Percentiles rank a stretch among this genome's conserved stretches.
phyloP scores from a whole-genome alignment of 306 rosid genomes.

The Crotalaria pallida region DNA sequence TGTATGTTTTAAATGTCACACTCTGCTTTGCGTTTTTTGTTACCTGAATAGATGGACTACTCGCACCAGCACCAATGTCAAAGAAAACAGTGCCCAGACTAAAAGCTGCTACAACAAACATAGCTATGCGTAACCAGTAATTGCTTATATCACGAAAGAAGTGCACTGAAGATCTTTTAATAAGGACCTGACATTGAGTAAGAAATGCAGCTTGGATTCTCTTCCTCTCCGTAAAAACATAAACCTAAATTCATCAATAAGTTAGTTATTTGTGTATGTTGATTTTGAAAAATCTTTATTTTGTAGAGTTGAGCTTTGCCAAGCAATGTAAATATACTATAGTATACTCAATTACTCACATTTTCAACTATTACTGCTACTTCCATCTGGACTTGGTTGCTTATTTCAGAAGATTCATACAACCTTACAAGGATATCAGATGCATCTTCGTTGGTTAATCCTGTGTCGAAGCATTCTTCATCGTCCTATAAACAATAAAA shows the following conservation, averaged over 20 bases:
- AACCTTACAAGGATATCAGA: constrained; percentile 21
- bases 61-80: constrained; percentile 24
- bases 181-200: constrained; percentile 38
- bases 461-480: constrained; percentile 12
- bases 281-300: not conserved
- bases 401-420: constrained; percentile 21
- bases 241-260: not conserved
- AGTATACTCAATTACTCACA: constrained; percentile 4
- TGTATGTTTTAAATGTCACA: not conserved
- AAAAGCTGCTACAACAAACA: constrained; percentile 12
- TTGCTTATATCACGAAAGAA: constrained; percentile 41
- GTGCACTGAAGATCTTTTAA: constrained; percentile 43
- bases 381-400: constrained; percentile 19
- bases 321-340: not conserved
- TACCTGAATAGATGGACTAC: constrained; percentile 7
- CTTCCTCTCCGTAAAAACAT: constrained; percentile 17
- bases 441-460: constrained; percentile 27
- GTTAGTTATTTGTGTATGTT: not conserved
- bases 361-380: constrained; percentile 15
- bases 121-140: constrained; percentile 46
- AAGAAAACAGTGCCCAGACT: constrained; percentile 37
- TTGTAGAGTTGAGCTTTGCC: not conserved
- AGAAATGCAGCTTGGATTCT: constrained; percentile 35
- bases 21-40: not conserved
- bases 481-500: constrained; percentile 8